Percentiles rank a stretch among this genome's conserved stretches.
These are phyloP conservation scores for Globisporangium lucens DNA, from an alignment of 352 stramenopile species.

Conservation along the genomic window DNA sequence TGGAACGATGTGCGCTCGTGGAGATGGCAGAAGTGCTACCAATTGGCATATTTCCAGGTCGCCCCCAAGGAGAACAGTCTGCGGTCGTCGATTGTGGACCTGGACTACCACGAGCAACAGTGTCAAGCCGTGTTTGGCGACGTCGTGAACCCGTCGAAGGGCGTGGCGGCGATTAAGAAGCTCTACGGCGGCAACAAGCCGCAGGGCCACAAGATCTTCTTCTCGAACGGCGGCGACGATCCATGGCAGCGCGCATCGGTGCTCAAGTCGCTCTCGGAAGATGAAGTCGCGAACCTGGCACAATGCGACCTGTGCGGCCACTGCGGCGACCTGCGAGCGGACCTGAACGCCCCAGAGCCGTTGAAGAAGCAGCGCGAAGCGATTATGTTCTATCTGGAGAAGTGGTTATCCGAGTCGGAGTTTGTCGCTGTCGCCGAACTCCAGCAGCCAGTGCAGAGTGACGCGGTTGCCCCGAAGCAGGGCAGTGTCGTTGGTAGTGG, in stretches of 20 bases:
- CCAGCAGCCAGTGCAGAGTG: constrained; percentile 21
- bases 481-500: background rate
- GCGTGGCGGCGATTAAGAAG: constrained; percentile 58
- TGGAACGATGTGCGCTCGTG: constrained; percentile 82
- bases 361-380: constrained; percentile 64
- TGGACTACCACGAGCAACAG: constrained; percentile 81
- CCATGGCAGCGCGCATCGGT: constrained; percentile 84
- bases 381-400: constrained; percentile 61
- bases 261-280: constrained; percentile 45
- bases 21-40: constrained; percentile 85
- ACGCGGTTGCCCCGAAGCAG: background rate
- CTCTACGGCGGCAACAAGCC: constrained; percentile 77
- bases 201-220: constrained; percentile 77
- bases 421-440: constrained; percentile 10
- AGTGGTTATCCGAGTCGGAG: constrained; percentile 42
- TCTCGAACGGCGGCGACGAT: constrained; percentile 80
- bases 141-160: constrained; percentile 49
- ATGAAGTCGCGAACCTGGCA: constrained; percentile 65
- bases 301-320: constrained; percentile 81
- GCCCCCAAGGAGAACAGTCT: constrained; percentile 59
- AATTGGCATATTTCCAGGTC: constrained; percentile 87
- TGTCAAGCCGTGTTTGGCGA: constrained; percentile 74
- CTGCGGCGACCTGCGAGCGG: constrained; percentile 63
- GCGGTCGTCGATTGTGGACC: constrained; percentile 57
- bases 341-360: constrained; percentile 45